Base-by-base conservation (phyloP, 768 basidiomycete genomes). In the Butyriboletus loyo region DNA sequence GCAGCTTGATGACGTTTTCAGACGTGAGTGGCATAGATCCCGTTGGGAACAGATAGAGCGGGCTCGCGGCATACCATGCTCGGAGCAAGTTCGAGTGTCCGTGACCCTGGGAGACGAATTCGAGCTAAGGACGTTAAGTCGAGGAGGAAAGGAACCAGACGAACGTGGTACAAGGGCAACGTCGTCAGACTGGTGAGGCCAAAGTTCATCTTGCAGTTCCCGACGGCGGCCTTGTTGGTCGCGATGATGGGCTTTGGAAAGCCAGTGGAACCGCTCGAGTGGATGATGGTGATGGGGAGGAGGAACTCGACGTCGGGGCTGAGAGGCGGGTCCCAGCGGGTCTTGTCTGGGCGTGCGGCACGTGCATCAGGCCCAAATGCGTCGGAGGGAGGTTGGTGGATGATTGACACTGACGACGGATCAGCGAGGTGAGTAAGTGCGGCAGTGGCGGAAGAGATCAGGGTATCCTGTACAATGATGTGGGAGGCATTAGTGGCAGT, bases 1-100 rank as follows among this genome's bases (percentile, higher is more conserved):
- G 60, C 7, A 78, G 61, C 10, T 57, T 63, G 46, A 75, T 63
- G 34, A 82, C 71, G 54, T 78, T 79, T 27, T 61, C 56, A 3
- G 75, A 67, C 0, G 81, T 82, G 48, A 82, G 70, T 1, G 80
- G 75, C 7, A 76, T 69, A 37, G 75, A 73, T 3, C 32, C 51
- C 0, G 73, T 62, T 22, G 74, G 60, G 71, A 80, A 72, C 11
- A 83, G 67, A 39, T 75, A 77, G 25, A 81, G 62, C 27, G 72
- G 65, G 54, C 73, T 65, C 39, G 62, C 52, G 27, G 73, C 60
- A 69, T 76, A 75, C 66, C 80, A 60, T 39, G 75, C 76, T 43
- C 78, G 73, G 35, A 78, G 71, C 38, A 70, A 13, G 56, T 62
- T 48, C 5, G 55, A 55, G 42, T 66, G 62, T 30, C 61, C 66